Percentiles rank a stretch among this genome's conserved stretches.
phyloP scores from a whole-genome alignment of 306 rosid species.

The Dalbergia cochinchinensis region DNA sequence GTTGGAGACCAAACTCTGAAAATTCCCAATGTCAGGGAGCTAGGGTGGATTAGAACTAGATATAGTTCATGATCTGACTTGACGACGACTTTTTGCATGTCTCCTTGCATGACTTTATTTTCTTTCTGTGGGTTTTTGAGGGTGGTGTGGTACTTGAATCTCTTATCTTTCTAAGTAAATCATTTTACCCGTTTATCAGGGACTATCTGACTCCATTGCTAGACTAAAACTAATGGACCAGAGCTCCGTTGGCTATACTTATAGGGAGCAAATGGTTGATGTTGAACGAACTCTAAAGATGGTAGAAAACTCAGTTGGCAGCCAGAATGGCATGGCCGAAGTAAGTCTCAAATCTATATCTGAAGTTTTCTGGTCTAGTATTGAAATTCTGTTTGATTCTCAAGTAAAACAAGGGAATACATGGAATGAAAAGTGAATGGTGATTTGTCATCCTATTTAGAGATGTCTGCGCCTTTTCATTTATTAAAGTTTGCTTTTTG shows the following conservation, averaged over 20 bases:
- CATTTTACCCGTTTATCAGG: conserved; percentile 60
- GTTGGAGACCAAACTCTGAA: neutral
- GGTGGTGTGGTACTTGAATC: conserved; percentile 30
- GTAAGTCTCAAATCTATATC: conserved; percentile 59
- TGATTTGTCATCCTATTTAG: neutral
- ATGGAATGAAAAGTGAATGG: conserved; percentile 6
- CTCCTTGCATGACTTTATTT: conserved; percentile 33
- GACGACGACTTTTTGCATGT: neutral
- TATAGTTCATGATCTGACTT: conserved; percentile 26
- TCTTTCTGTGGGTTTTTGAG: conserved; percentile 16
- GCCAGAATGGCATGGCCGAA: conserved; percentile 55
- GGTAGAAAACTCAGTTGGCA: conserved; percentile 55
- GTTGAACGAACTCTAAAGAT: conserved; percentile 73
- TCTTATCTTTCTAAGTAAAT: conserved; percentile 34
- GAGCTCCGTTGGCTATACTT: conserved; percentile 55
- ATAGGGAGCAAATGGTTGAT: conserved; percentile 65
- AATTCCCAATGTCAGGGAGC: conserved; percentile 6
- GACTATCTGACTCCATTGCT: conserved; percentile 54
- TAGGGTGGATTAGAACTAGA: conserved; percentile 29
- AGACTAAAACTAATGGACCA: conserved; percentile 55
- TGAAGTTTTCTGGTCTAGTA: conserved; percentile 5
- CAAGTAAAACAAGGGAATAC: conserved; percentile 3
- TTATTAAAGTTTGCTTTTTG: conserved; percentile 52
- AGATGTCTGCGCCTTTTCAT: conserved; percentile 33
- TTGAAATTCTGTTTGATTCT: conserved; percentile 38